phyloP scores from a whole-genome alignment of 495 filamentous ascomycete genomes.

The Choiromyces venosus region DNA sequence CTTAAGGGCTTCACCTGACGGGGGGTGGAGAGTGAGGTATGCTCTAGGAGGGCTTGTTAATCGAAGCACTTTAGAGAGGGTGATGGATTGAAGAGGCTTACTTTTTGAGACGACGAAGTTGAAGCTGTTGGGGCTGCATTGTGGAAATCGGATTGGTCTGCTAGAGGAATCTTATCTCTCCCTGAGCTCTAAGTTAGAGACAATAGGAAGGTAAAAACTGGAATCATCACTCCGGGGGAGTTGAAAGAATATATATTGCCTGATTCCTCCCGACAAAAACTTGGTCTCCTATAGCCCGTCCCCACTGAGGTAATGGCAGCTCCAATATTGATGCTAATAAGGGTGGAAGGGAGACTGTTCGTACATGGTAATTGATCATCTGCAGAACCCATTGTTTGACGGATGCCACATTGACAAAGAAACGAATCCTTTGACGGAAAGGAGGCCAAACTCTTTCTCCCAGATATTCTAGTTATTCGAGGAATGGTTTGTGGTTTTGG shows the following conservation, averaged over 20 bases:
- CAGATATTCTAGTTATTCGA: too few relatives aligned
- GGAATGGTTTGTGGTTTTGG: too few relatives aligned
- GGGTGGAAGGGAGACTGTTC: neutral
- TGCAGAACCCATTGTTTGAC: neutral
- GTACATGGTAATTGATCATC: neutral
- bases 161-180: too few relatives aligned
- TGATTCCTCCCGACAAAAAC: neutral
- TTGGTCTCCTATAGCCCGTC: neutral
- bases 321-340: neutral
- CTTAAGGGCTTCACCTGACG: too few relatives aligned
- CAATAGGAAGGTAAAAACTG: neutral
- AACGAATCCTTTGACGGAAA: too few relatives aligned
- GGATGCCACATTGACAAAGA: neutral
- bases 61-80: too few relatives aligned
- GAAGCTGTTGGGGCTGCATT: too few relatives aligned
- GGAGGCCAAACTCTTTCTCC: too few relatives aligned
- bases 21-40: too few relatives aligned
- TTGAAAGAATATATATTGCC: neutral
- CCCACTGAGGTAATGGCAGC: neutral
- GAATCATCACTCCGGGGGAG: neutral
- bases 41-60: neutral
- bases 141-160: too few relatives aligned
- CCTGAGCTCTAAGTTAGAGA: too few relatives aligned
- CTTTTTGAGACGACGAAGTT: neutral
- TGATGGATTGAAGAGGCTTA: too few relatives aligned